phyloP scores from a whole-genome alignment of 176 grass and related monocot species.

The Ensete ventricosum region DNA sequence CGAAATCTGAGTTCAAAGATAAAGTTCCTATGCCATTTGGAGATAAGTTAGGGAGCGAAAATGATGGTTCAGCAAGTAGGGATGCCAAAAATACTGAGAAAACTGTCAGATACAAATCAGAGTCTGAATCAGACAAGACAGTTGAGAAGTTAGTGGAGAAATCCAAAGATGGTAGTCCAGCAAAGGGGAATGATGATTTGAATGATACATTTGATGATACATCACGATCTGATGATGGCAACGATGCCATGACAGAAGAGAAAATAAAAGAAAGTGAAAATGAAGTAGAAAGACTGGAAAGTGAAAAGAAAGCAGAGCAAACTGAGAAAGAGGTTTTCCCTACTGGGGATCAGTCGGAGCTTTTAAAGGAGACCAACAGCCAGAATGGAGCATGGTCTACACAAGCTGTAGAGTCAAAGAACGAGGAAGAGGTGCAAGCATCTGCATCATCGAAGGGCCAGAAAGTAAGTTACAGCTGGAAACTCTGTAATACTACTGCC shows the following conservation, averaged over 20 bases:
- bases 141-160: neutral
- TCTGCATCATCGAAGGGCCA: neutral
- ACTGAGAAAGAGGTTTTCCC: neutral
- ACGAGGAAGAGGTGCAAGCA: neutral
- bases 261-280: neutral
- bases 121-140: neutral
- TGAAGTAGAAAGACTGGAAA: neutral
- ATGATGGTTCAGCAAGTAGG: conserved; percentile 3
- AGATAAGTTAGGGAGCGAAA: conserved; percentile 13
- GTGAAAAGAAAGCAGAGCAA: neutral
- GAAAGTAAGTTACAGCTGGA: neutral
- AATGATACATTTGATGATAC: neutral
- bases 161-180: neutral
- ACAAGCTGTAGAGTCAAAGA: conserved; percentile 1
- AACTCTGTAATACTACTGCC: conserved; percentile 1
- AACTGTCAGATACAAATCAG: neutral
- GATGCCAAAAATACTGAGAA: neutral
- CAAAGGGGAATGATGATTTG: neutral
- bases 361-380: conserved; percentile 5
- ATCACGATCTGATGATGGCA: neutral
- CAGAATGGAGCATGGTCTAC: conserved; percentile 5
- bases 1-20: conserved; percentile 26
- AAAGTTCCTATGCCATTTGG: conserved; percentile 9
- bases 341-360: neutral
- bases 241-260: neutral